Base-by-base conservation (phyloP, 225 moss, liverwort and hornwort species). In the Polytrichum commune region DNA sequence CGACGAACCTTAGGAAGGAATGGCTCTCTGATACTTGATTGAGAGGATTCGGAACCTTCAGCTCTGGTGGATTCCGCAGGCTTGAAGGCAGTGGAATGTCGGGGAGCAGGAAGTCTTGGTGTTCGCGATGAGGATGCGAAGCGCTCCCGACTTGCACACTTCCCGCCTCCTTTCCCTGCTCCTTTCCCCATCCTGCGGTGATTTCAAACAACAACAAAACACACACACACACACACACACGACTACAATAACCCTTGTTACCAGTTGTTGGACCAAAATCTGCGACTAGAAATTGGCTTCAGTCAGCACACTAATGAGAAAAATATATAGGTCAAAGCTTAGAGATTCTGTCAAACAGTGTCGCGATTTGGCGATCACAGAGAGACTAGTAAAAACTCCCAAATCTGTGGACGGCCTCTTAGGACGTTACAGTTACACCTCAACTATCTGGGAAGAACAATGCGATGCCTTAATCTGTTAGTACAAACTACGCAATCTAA, bases 61-160 rank as follows among this genome's bases (percentile, higher is more conserved):
- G 22, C 70, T 61, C 25, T 70, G 20, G 72, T 19, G 3, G 62
- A 9, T 19, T 65, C 30, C 53, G 53, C 25, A 46, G 62, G 56
- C n/a, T 33, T 60, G 19, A 56, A 70, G 33, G 6, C 23, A 38
- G 23, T 27, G 3, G 65, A 7, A 25, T 65, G 55, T 3, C 73
- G 54, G 18, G 73, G 55, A 5, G 73, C 73, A 65, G 73, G 64
- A 35, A 73, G 65, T 30, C 73, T 73, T 2, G 73, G 73, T 30
- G 73, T 73, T 8, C 73, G 73, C 55, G 69, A 35, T 18, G 75
- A 68, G 24, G 28, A 33, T 20, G 38, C 65, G 29, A 53, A 33
- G 46, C 69, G 68, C 53, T 75, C 75, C 19, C 75, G 69, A 64
- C 75, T 75, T 29, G 75, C 75, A 75, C 75, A 75, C 55, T 75